Evolutionary conservation across 2,329 filamentous ascomycete species (phyloP).

Genomic region (Aspergillus carbonarius): DNA sequence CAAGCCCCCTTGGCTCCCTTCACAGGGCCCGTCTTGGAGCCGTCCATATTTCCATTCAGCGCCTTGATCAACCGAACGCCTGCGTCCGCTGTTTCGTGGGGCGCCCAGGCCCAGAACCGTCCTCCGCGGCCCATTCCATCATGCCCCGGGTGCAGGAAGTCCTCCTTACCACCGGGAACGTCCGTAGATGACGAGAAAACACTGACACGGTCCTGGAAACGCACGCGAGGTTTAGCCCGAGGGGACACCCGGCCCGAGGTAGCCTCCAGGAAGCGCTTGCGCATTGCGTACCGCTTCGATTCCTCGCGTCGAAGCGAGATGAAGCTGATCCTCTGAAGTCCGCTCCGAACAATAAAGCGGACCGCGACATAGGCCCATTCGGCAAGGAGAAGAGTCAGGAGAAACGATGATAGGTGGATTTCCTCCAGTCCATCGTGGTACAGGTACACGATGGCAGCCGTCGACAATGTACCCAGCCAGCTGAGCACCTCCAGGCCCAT

Average conservation of each 20-base stretch:
- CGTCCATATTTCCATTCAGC: constrained; percentile 23
- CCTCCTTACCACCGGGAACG: constrained; percentile 26
- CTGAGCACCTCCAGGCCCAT: constrained; percentile 83
- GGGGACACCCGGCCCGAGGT: constrained; percentile 9
- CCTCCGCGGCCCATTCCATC: constrained; percentile 43
- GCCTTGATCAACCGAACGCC: constrained; percentile 53
- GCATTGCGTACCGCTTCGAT: constrained; percentile 72
- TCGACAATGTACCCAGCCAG: constrained; percentile 88
- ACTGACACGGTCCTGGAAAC: constrained; percentile 35
- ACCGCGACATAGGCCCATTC: constrained; percentile 81
- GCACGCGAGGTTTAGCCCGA: constrained; percentile 26
- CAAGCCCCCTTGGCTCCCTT: constrained; percentile 36
- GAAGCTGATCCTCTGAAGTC: constrained; percentile 75
- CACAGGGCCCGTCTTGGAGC: background rate
- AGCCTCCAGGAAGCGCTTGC: constrained; percentile 66
- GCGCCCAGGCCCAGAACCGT: constrained; percentile 55
- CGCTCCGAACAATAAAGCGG: constrained; percentile 67
- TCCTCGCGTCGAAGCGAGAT: constrained; percentile 80
- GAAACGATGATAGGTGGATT: constrained; percentile 72
- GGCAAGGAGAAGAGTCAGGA: constrained; percentile 75
- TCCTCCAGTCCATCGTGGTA: constrained; percentile 69
- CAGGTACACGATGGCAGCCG: constrained; percentile 82
- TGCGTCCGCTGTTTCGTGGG: constrained; percentile 52
- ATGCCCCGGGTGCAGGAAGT: constrained; percentile 25
- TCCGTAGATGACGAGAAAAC: constrained; percentile 30